Base-by-base conservation (phyloP, 805 yeast species). In the Wickerhamomyces sydowiorum region DNA sequence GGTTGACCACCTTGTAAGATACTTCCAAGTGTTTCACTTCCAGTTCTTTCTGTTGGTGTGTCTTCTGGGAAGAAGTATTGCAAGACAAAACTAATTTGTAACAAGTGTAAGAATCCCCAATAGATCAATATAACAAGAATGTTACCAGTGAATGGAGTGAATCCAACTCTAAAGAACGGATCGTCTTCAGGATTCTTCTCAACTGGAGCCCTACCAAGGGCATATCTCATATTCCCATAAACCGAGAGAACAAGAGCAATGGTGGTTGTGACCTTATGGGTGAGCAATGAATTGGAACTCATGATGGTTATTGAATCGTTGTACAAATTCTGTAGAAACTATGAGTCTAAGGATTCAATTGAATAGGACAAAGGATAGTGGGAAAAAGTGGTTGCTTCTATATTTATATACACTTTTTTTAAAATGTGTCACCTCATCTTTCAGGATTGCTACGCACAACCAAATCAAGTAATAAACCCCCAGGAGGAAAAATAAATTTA, bases 71-170 rank as follows among this genome's bases (percentile, higher is more conserved):
- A 51, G 49, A 73, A 73, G 49, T 62, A 67, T 49, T 73, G 76
- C 15, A 64, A 44, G 32, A 76, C 66, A 51, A 75, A 80, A 29
- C 67, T 53, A 29, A 73, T 55, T 60, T 86, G 95, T 30, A 73
- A 54, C 2, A 76, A 43, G 45, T 75, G 71, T 21, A 75, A 63
- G 25, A 79, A 45, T 2, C 66, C 65, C 90, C 90, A 85, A 62
- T 69, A 86, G 12, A 73, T 60, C 34, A 76, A 59, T 2, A 72
- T 60, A 14, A 78, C 66, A 13, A 77, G 43, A 12, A 71, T 58
- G 44, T 72, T 70, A 14, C 79, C 78, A 2, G 88, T 75, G 67
- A 86, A 86, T 13, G 95, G 93, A 3, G 93, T 86, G 52, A 73
- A 67, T 6, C 72, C 72, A 7, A 75, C 75, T 37, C 74, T 70